Conservation (phyloP, 2,329 filamentous ascomycete genomes). For the Tolypocladium paradoxum region DNA sequence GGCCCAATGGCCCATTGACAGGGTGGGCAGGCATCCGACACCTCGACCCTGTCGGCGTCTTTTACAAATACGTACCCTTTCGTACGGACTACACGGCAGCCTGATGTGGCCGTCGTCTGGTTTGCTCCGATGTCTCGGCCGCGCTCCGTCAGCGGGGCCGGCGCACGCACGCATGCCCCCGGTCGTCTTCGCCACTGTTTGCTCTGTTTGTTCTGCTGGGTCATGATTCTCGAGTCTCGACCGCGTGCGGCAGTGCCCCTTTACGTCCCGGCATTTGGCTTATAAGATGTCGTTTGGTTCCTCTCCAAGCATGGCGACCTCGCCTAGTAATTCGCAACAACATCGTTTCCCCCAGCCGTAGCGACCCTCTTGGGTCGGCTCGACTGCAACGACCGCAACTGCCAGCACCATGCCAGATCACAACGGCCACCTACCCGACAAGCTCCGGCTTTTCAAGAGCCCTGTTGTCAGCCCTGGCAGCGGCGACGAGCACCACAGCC, state of each 20-base stretch:
- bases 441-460: conserved; percentile 21
- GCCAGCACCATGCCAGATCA: conserved; percentile 8
- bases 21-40: too few species aligned
- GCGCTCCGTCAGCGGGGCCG: background rate
- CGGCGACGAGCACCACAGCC: conserved; percentile 5
- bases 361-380: background rate
- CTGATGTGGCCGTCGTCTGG: too few species aligned
- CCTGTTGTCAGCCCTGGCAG: conserved; percentile 10
- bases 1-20: too few species aligned
- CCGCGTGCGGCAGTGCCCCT: background rate
- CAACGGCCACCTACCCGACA: conserved; percentile 7
- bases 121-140: too few species aligned
- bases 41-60: too few species aligned
- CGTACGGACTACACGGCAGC: too few species aligned
- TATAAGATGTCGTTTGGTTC: background rate
- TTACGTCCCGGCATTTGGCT: background rate
- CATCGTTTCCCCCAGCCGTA: background rate
- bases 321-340: background rate
- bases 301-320: background rate
- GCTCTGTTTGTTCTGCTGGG: background rate
- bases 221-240: background rate
- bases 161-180: background rate
- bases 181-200: too few species aligned
- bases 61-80: too few species aligned
- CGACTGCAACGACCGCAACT: background rate